A percentile compares a stretch with the other conserved stretches of the same genome.
These are phyloP conservation scores for Lichtheimia corymbifera DNA, from an alignment of 371 early-diverging fungal species.

Conservation along the genomic window DNA sequence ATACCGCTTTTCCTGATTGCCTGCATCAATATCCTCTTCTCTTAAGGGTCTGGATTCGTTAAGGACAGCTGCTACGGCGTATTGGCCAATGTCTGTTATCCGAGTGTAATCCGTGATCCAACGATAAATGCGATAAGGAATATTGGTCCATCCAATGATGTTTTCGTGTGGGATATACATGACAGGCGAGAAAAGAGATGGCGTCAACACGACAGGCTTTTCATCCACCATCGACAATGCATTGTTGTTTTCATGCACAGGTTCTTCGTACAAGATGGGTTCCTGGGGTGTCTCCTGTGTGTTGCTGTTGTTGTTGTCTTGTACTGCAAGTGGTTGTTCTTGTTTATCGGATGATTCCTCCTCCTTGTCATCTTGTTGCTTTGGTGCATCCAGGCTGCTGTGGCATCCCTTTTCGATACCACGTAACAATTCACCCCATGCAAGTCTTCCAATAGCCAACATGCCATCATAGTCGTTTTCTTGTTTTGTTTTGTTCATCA, in stretches of 20 bases:
- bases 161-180: constrained; percentile 70
- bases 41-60: constrained; percentile 55
- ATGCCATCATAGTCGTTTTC: constrained; percentile 49
- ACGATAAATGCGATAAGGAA: constrained; percentile 62
- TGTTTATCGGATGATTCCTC: not conserved
- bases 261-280: constrained; percentile 9
- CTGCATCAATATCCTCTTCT: constrained; percentile 53
- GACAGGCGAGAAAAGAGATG: constrained; percentile 48
- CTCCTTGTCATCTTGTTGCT: constrained; percentile 14
- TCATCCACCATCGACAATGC: not conserved
- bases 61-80: constrained; percentile 58
- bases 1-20: constrained; percentile 53
- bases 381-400: constrained; percentile 38
- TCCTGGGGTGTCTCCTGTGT: not conserved
- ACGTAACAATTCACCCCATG: constrained; percentile 58
- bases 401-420: constrained; percentile 64
- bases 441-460: constrained; percentile 64
- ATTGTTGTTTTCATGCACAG: not conserved
- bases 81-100: constrained; percentile 56
- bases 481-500: constrained; percentile 18
- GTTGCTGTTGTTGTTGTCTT: constrained; percentile 6
- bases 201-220: constrained; percentile 5
- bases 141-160: constrained; percentile 66
- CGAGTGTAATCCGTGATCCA: constrained; percentile 62
- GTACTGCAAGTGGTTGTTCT: not conserved